These are phyloP conservation scores for Davidsoniella eucalypti DNA, from an alignment of 2,329 filamentous ascomycete species.

Conservation along the genomic window DNA sequence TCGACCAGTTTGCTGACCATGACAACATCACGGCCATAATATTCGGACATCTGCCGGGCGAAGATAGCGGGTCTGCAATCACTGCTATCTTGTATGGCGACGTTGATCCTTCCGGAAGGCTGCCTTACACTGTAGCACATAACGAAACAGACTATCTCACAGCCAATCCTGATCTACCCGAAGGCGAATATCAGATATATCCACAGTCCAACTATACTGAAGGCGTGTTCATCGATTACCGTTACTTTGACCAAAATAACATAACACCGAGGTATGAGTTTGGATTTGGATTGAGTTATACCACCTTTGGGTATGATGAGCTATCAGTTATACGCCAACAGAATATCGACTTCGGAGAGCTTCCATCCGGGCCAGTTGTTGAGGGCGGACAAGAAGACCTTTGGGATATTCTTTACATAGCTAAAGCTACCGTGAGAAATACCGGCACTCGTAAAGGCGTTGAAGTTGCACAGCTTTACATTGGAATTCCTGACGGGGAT, in stretches of 20 bases:
- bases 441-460: constrained; percentile 26
- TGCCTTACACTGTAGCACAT: constrained; percentile 45
- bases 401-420: constrained; percentile 28
- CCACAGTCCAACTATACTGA: constrained; percentile 36
- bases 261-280: constrained; percentile 38
- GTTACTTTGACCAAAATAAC: constrained; percentile 32
- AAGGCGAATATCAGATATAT: constrained; percentile 34
- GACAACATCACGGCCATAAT: constrained; percentile 47
- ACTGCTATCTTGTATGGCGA: constrained; percentile 42
- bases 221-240: constrained; percentile 37
- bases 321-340: constrained; percentile 22
- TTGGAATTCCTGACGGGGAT: constrained; percentile 25
- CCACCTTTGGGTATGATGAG: constrained; percentile 32
- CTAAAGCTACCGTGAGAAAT: constrained; percentile 26
- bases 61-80: constrained; percentile 41
- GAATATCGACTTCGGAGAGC: constrained; percentile 19
- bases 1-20: constrained; percentile 46
- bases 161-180: constrained; percentile 34
- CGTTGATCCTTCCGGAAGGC: constrained; percentile 36
- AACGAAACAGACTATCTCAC: constrained; percentile 39
- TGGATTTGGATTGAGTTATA: constrained; percentile 40
- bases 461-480: constrained; percentile 33
- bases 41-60: constrained; percentile 47
- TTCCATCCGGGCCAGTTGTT: constrained; percentile 24
- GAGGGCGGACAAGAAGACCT: constrained; percentile 30